These are phyloP conservation scores for Coemansia biformis DNA, from an alignment of 192 early-diverging fungal genomes.

Conservation along the genomic window DNA sequence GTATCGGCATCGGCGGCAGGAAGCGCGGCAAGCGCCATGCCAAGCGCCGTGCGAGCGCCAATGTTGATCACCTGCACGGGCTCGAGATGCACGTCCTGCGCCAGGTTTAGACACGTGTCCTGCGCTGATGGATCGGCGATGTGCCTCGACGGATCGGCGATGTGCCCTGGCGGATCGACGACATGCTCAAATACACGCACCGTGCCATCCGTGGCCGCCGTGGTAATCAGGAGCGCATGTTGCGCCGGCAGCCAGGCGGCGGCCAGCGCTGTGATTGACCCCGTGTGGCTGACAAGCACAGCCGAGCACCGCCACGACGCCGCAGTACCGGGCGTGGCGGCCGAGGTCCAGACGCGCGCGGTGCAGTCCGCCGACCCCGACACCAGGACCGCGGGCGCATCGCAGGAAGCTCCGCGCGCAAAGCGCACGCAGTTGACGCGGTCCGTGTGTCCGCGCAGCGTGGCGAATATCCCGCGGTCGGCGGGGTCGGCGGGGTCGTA, in stretches of 20 bases:
- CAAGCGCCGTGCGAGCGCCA: conserved; percentile 62
- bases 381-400: conserved; percentile 54
- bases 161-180: no score
- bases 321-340: not conserved
- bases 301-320: conserved; percentile 59
- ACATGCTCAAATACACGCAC: conserved; percentile 23
- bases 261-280: conserved; percentile 61
- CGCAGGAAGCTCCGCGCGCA: conserved; percentile 34
- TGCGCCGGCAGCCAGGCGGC: not conserved
- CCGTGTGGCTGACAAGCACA: conserved; percentile 61
- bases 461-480: conserved; percentile 50
- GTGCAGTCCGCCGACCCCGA: conserved; percentile 79
- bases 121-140: no score
- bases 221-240: conserved; percentile 10
- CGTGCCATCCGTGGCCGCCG: conserved; percentile 20
- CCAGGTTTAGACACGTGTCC: no score
- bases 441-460: conserved; percentile 68
- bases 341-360: conserved; percentile 63
- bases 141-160: no score
- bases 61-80: conserved; percentile 67
- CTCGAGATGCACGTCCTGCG: conserved; percentile 26
- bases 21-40: conserved; percentile 61
- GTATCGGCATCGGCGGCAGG: conserved; percentile 52
- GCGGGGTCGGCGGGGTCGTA: conserved; percentile 59
- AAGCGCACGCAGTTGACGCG: conserved; percentile 75